Percentiles rank a stretch among this genome's conserved stretches.
phyloP scores from a whole-genome alignment of 192 early-diverging fungal genomes.

The Paraglomus brasilianum region DNA sequence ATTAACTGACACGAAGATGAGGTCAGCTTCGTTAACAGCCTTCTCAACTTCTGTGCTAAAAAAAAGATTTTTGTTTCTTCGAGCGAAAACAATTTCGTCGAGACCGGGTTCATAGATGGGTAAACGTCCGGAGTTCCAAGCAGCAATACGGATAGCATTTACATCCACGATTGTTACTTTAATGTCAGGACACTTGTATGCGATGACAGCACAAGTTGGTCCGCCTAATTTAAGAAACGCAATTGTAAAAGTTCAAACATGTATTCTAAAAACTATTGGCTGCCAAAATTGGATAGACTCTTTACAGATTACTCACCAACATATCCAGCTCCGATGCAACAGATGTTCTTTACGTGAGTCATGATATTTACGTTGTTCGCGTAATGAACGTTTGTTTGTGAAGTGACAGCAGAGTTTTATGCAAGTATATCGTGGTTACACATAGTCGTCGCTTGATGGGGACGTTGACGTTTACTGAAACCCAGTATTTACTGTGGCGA shows the following conservation, averaged over 20 bases:
- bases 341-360: slow-evolving; percentile 63
- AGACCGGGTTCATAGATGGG: slow-evolving; percentile 94
- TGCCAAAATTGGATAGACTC: background rate
- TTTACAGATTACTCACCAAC: slow-evolving; percentile 65
- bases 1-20: slow-evolving; percentile 93
- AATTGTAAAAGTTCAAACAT: background rate
- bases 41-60: slow-evolving; percentile 82
- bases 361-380: slow-evolving; percentile 12
- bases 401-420: too few relatives aligned
- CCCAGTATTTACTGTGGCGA: too few relatives aligned
- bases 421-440: too few relatives aligned
- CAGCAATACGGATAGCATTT: slow-evolving; percentile 74
- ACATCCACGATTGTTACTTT: slow-evolving; percentile 90
- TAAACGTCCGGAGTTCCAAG: slow-evolving; percentile 86
- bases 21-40: slow-evolving; percentile 74
- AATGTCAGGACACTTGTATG: slow-evolving; percentile 81
- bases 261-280: background rate
- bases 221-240: slow-evolving; percentile 56
- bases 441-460: too few relatives aligned
- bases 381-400: slow-evolving; percentile 5
- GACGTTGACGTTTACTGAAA: too few relatives aligned
- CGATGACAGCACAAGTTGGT: slow-evolving; percentile 90
- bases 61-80: slow-evolving; percentile 80
- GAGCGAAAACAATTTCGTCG: slow-evolving; percentile 74
- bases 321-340: slow-evolving; percentile 96